These are phyloP conservation scores for Tricholoma matsutake DNA, from an alignment of 768 basidiomycete genomes.

Conservation along the genomic window DNA sequence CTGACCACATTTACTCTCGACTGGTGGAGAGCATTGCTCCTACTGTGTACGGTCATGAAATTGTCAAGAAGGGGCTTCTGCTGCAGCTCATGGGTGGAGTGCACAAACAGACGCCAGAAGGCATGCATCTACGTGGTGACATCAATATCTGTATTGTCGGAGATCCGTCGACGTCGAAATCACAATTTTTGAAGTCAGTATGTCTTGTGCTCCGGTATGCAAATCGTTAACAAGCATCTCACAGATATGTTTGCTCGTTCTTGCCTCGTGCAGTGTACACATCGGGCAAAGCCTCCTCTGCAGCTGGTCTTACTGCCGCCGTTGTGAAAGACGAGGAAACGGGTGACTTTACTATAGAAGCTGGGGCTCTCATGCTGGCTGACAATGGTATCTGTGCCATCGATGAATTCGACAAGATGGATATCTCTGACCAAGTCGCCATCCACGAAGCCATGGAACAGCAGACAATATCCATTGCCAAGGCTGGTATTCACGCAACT, in stretches of 20 bases:
- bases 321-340: constrained; percentile 99
- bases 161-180: constrained; percentile 96
- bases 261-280: constrained; percentile 97
- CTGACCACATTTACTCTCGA: constrained; percentile 91
- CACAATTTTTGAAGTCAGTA: constrained; percentile 94
- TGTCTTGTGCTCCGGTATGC: neutral
- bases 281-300: constrained; percentile 98
- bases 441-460: constrained; percentile 99
- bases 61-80: constrained; percentile 96
- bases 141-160: constrained; percentile 98
- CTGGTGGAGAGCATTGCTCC: constrained; percentile 95
- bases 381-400: constrained; percentile 99
- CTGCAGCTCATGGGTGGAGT: constrained; percentile 98
- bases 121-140: constrained; percentile 97
- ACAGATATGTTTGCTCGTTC: constrained; percentile 96
- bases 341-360: constrained; percentile 99
- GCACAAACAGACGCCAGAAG: constrained; percentile 93
- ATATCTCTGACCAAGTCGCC: constrained; percentile 95
- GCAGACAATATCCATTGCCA: constrained; percentile 98
- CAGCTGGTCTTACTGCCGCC: constrained; percentile 97
- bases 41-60: constrained; percentile 98
- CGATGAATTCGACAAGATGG: constrained; percentile 99
- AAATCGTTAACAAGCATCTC: constrained; percentile 1
- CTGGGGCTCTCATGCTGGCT: constrained; percentile 97
- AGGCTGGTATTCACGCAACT: constrained; percentile 98